These are phyloP conservation scores for Brassica nigra DNA, from an alignment of 345 rosid species.

Conservation along the genomic window DNA sequence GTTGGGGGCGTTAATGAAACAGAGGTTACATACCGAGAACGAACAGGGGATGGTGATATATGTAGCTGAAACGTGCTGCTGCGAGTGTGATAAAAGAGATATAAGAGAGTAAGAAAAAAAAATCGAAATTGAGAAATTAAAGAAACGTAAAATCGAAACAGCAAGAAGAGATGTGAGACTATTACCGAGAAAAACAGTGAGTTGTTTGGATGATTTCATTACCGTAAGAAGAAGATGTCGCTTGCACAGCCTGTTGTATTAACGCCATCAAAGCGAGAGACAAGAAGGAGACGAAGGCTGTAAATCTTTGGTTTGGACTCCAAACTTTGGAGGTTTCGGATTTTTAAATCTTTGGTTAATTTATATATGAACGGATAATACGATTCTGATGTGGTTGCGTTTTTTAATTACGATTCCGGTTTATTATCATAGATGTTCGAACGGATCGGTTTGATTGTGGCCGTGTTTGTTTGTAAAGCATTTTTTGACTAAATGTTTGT, in stretches of 20 bases:
- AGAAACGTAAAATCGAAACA: neutral
- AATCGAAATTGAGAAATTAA: neutral
- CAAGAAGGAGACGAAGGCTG: neutral
- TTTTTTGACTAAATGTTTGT: no score
- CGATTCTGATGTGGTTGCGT: neutral
- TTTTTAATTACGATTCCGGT: neutral
- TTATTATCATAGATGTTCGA: neutral
- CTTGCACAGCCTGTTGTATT: neutral
- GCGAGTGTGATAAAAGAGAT: neutral
- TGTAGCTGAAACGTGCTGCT: slow-evolving; percentile 26
- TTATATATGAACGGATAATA: neutral
- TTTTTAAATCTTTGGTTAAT: no score
- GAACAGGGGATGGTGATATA: neutral
- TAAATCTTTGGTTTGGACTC: no score
- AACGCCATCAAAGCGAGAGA: slow-evolving; percentile 16
- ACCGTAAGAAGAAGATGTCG: neutral
- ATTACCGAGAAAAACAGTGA: slow-evolving; percentile 16
- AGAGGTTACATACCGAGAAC: neutral
- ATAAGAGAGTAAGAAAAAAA: neutral
- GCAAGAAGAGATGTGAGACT: neutral
- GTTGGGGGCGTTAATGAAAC: slow-evolving; percentile 35
- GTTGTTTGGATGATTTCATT: neutral
- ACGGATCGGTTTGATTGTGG: neutral
- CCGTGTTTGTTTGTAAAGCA: no score
- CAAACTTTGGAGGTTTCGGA: no score